Evolutionary conservation across 768 basidiomycete genomes (phyloP), one percentile per base, ranked within the genome.

Genomic region (Trametes gibbosa): DNA sequence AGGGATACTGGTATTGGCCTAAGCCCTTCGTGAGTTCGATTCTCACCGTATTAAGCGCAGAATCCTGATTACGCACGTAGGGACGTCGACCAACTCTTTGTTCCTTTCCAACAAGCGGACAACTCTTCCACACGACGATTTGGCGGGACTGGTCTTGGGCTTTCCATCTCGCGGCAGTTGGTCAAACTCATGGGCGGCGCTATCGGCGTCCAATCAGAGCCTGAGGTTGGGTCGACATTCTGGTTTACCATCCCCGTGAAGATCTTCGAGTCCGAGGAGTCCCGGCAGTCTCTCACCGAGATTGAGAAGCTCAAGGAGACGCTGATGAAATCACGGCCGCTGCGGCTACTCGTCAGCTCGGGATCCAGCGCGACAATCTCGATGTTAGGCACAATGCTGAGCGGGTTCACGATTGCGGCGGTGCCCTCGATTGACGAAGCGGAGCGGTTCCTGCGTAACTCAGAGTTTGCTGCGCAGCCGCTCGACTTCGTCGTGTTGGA

Each of bases 101-200:
- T 85, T 19, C 88, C 88, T 9, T 90, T 90, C 64, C 85, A 86
- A 63, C 89, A 90, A 72, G 87, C 87, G 10, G 89, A 89, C 75
- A 89, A 86, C 62, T 89, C 87, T 0, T 87, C 86, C 0, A 89
- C 89, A 7, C 82, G 88, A 25, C 79, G 84, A 7, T 90, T 87
- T 66, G 89, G 89, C 46, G 89, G 89, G 2, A 89, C 88, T n/a
- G 89, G 89, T 10, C 70, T 90, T 9, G 89, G 89, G 19, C 72
- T 89, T 23, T 87, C 85, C 6, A 90, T 90, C 63, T 89, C 86
- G 8, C 80, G 86, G 14, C 85, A 88, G 63, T 74, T 90, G 34
- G 87, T 89, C 46, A 86, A 86, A 65, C 78, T 89, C n/a, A 85
- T 89, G 81, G 84, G 85, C 19, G 89, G 89, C 21, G 82, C 80